These are phyloP conservation scores for Camillea tinctor DNA, from an alignment of 2,329 filamentous ascomycete species.

Conservation along the genomic window DNA sequence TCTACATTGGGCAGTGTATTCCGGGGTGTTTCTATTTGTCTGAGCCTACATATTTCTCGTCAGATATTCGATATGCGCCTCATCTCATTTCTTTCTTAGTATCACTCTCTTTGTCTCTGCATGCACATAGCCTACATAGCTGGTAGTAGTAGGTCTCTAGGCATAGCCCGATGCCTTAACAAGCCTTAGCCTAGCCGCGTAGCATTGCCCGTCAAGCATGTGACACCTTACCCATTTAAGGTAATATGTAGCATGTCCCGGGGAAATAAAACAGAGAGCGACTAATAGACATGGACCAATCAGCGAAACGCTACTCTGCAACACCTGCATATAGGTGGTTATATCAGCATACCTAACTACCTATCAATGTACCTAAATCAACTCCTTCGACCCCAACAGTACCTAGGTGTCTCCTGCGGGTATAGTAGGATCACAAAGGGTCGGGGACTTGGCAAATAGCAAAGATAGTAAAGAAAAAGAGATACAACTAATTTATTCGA, in stretches of 20 bases:
- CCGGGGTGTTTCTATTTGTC: background rate
- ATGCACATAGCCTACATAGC: too few relatives aligned
- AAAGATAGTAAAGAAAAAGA: too few relatives aligned
- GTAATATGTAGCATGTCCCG: background rate
- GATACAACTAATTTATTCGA: too few relatives aligned
- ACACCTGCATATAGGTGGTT: background rate
- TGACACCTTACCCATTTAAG: background rate
- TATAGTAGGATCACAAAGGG: too few relatives aligned
- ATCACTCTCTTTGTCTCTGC: too few relatives aligned
- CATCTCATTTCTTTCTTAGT: background rate
- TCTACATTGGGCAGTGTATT: background rate
- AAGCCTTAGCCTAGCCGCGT: background rate
- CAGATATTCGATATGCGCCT: background rate
- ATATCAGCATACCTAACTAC: background rate
- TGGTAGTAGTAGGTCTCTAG: too few relatives aligned
- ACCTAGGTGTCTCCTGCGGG: too few relatives aligned
- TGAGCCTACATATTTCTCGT: background rate
- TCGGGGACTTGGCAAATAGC: too few relatives aligned
- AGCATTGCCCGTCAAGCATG: background rate
- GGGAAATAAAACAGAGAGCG: background rate
- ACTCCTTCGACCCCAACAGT: background rate
- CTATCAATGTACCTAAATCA: background rate
- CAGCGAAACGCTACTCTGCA: background rate
- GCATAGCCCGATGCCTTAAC: too few relatives aligned
- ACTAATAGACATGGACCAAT: background rate